Evolutionary conservation across 129 eudicot genomes (phyloP).

Genomic region (Sambucus nigra): DNA sequence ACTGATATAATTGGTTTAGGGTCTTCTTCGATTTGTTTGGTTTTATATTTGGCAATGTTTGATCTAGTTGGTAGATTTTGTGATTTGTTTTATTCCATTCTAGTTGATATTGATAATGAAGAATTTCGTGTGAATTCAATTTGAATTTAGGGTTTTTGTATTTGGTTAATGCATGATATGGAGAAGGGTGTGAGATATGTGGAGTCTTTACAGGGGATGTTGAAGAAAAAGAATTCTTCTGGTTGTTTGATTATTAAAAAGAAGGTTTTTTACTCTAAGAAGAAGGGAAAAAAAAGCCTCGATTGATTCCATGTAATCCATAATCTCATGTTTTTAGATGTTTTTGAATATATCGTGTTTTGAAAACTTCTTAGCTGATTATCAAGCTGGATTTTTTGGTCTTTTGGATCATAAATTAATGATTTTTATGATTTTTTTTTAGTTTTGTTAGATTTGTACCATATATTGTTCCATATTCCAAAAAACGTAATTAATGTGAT

Average conservation of each 20-base stretch:
- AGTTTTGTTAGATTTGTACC: no score
- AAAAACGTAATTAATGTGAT: no score
- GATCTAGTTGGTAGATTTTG: neutral
- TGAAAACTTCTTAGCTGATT: no score
- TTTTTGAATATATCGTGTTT: no score
- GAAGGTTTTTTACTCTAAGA: conserved; percentile 23
- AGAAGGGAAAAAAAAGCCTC: conserved; percentile 53
- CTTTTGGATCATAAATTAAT: no score
- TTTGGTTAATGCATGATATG: conserved; percentile 26
- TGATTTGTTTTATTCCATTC: neutral
- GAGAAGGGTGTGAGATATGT: conserved; percentile 28
- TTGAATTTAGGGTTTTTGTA: neutral
- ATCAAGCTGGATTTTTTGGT: no score
- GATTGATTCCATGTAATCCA: conserved; percentile 23
- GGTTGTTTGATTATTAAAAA: conserved; percentile 90
- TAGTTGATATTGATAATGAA: neutral
- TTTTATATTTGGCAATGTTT: neutral
- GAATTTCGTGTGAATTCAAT: neutral
- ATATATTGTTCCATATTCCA: no score
- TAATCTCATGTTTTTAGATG: conserved; percentile 37
- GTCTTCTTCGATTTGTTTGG: neutral
- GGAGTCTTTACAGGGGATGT: conserved; percentile 8
- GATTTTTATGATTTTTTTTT: no score
- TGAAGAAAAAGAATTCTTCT: conserved; percentile 74
- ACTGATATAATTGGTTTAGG: no score